These are phyloP conservation scores for Termitomyces sp. DNA, from an alignment of 768 basidiomycete genomes.

Conservation along the genomic window DNA sequence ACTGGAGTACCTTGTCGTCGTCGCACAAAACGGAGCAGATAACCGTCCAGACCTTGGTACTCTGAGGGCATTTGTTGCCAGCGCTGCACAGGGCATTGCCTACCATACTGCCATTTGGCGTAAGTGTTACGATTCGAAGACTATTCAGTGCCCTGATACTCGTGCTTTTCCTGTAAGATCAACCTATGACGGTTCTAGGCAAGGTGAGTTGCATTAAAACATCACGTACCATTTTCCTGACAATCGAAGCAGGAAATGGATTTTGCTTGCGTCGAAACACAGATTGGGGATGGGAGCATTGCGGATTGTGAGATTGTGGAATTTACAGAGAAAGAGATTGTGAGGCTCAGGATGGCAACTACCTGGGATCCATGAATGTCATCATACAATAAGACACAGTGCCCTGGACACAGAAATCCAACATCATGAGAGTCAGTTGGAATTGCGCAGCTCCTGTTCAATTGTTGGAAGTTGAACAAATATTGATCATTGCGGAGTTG, in stretches of 20 bases:
- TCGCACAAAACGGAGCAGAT: conserved; percentile 73
- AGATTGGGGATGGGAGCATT: conserved; percentile 74
- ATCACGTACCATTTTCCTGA: conserved; percentile 1
- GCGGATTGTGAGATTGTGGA: conserved; percentile 87
- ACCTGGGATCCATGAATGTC: background rate
- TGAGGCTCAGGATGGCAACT: conserved; percentile 30
- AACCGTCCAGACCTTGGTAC: conserved; percentile 75
- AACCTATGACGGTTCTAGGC: conserved; percentile 84
- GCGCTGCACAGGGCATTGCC: conserved; percentile 76
- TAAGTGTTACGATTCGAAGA: conserved; percentile 40
- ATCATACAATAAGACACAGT: background rate
- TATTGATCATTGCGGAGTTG: conserved; percentile 31
- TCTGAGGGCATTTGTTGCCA: conserved; percentile 80
- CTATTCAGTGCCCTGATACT: conserved; percentile 7
- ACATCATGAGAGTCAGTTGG: background rate
- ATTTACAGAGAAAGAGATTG: conserved; percentile 25
- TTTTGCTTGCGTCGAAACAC: conserved; percentile 89
- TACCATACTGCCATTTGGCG: conserved; percentile 89
- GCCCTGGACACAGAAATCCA: background rate
- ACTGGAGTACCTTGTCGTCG: conserved; percentile 75
- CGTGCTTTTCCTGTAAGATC: conserved; percentile 49
- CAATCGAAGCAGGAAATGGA: conserved; percentile 54
- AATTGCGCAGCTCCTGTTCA: background rate
- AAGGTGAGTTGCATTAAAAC: conserved; percentile 41
- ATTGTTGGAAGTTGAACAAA: background rate